Evolutionary conservation across 495 filamentous ascomycete species (phyloP), one percentile per base, ranked within the genome.

Genomic region (Apiosordaria backusii): DNA sequence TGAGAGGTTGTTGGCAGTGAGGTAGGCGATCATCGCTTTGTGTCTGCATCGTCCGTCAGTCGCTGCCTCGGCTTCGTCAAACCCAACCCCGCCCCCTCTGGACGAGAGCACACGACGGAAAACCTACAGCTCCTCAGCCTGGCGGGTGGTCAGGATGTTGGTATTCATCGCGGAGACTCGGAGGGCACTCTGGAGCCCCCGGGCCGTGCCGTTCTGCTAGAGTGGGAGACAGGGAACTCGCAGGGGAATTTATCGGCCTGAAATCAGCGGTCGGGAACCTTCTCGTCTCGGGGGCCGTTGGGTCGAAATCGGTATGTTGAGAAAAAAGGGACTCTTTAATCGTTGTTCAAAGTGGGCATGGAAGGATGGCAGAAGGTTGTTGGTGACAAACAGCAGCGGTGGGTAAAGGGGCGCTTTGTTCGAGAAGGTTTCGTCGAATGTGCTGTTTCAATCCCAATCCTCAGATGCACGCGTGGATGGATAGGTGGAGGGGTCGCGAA

Each of bases 21-120:
- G 85, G 75, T 97, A 97, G 71, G 93, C 92, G 64, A 97, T 89
- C 60, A 97, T 89, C 40, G 92, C 87, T 81, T 94, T 93, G 79
- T 97, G 92, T 73, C 93, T 97, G 81, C 50, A 15, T 52, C 29
- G n/a, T n/a, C 40, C 21, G 70, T 70, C 66, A 72, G 68, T 65
- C 26, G 13, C 57, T 18, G 29, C 40, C 61, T 40, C 22, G 27
- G 53, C 50, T 40, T n/a, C 35, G 35, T 45, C 26, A 50, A 1
- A 45, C 35, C 35, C 35, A 45, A 45, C 27, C 25, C 22, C 21
- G 13, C 53, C 60, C 24, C 6, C 9, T 45, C 6, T 6, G 35
- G 35, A 45, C 35, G 9, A 10, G 35, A 9, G 3, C 35, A 45
- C 35, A 45, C 35, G 35, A 45, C 35, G 16, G 35, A 57, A 4